Conservation (phyloP, 1,284 basidiomycete genomes). For the Ustilago curta region DNA sequence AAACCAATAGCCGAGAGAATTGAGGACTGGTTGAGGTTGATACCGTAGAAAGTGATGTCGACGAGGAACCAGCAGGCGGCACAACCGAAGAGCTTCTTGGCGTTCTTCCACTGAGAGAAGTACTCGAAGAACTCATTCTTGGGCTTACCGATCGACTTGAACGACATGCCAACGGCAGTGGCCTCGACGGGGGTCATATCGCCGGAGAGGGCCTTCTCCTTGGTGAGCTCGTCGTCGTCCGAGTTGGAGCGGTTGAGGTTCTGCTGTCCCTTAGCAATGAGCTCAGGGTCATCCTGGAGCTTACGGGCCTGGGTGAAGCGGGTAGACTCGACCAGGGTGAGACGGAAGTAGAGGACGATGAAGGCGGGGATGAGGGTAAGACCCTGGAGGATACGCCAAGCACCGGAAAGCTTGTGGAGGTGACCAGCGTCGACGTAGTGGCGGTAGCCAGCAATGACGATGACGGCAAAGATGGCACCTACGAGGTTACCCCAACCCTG, state of each 20-base stretch:
- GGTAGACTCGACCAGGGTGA: constrained; percentile 72
- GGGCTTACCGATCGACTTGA: constrained; percentile 56
- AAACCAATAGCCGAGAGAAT: constrained; percentile 77
- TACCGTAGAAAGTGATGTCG: constrained; percentile 82
- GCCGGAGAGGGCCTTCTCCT: constrained; percentile 51
- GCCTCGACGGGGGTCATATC: constrained; percentile 45
- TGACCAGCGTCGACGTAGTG: constrained; percentile 55
- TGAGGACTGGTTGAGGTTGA: constrained; percentile 83
- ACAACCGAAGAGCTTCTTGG: constrained; percentile 60
- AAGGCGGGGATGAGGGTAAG: constrained; percentile 60
- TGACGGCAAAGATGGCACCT: constrained; percentile 77
- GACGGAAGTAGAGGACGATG: constrained; percentile 72
- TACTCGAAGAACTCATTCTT: constrained; percentile 55
- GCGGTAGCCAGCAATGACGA: constrained; percentile 80
- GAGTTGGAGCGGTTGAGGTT: constrained; percentile 68
- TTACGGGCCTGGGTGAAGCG: constrained; percentile 84
- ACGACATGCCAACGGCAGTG: constrained; percentile 59
- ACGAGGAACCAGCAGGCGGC: constrained; percentile 67
- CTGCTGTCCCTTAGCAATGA: constrained; percentile 75
- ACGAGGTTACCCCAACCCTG: constrained; percentile 61
- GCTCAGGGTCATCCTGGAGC: constrained; percentile 83
- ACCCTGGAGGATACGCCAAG: constrained; percentile 69
- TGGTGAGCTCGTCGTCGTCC: constrained; percentile 50
- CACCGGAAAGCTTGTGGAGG: constrained; percentile 63
- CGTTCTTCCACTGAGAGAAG: constrained; percentile 63